Base-by-base conservation (phyloP, 768 basidiomycete genomes). In the Serendipita indica region DNA sequence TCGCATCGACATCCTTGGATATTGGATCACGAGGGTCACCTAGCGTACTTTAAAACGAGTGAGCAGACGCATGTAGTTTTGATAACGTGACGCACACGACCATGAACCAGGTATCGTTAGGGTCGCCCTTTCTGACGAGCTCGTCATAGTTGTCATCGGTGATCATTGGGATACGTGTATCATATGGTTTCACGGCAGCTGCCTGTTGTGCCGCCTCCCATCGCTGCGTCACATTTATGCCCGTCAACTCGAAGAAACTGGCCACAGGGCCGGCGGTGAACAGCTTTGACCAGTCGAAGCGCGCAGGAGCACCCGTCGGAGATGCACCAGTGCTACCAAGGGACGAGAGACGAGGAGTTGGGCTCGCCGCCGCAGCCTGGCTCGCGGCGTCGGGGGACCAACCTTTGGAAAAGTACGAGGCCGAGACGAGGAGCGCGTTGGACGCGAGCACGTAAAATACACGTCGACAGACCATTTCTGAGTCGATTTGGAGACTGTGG, bases 61-160 rank as follows among this genome's bases (percentile, higher is more conserved):
- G 28, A 60, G 39, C 2, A 22, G 30, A 41, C 57, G 13, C 28
- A 10, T 27, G 39, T 30, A 27, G 30, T 14, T 57, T 32, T 25
- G 5, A 25, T 14, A 16, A 33, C 22, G 43, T 32, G 1, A 73
- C 82, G 63, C 67, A 90, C 90, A 93, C 77, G 58, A 88, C 68
- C 32, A 90, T 68, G 62, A 85, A 75, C 90, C 90, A 94, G 10
- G 82, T 76, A 43, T 89, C 75, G 35, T 82, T 72, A 91, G 68
- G 14, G 69, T 64, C 69, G 90, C 89, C 22, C 58, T 87, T 79
- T 33, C 82, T 78, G 61, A 92, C 78, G 54, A 86, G 33, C 28
- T 86, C 81, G 27, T 77, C 71, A 67, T 78, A 92, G 68, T 89
- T 92, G 52, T 82, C 75, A 69, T 93, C 90, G 56, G 84, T 89